Percentiles rank a stretch among this genome's conserved stretches.
Evolutionary conservation across 116 monocot genomes (phyloP).

Genomic region (Thalassia testudinum): DNA sequence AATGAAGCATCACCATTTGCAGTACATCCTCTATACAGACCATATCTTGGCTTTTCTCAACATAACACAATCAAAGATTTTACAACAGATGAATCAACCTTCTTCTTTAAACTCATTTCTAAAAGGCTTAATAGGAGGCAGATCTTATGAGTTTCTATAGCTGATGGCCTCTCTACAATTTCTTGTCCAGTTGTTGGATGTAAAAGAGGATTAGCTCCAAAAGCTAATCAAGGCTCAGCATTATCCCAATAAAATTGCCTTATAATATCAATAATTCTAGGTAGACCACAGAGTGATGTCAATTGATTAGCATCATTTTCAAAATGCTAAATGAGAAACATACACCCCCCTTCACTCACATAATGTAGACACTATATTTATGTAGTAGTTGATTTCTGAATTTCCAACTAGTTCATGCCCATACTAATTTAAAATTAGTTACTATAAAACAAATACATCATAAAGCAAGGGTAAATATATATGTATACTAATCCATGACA

Average conservation of each 20-base stretch:
- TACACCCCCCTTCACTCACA: too few species aligned
- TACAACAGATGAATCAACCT: conserved; percentile 54
- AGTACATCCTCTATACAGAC: conserved; percentile 90
- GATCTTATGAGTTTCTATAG: conserved; percentile 75
- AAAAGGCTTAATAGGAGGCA: conserved; percentile 87
- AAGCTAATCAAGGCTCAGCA: conserved; percentile 21
- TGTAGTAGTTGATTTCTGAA: too few species aligned
- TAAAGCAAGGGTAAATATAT: too few species aligned
- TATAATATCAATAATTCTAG: conserved; percentile 69
- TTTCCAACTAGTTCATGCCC: too few species aligned
- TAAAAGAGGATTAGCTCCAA: conserved; percentile 41
- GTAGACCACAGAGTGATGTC: conserved; percentile 40
- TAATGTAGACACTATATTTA: too few species aligned
- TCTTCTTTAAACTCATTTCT: conserved; percentile 87
- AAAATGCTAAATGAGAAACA: conserved; percentile 85
- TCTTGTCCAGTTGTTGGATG: conserved; percentile 52
- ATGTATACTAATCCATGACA: too few species aligned
- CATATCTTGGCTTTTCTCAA: conserved; percentile 84
- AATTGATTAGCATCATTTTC: conserved; percentile 45
- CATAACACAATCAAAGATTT: conserved; percentile 66
- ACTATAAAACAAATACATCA: too few species aligned
- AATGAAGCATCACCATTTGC: conserved; percentile 77
- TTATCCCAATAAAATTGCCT: conserved; percentile 86
- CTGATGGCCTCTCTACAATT: conserved; percentile 46
- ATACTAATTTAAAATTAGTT: too few species aligned